Evolutionary conservation across 306 rosid genomes (phyloP).

Genomic region (Senna siamea): DNA sequence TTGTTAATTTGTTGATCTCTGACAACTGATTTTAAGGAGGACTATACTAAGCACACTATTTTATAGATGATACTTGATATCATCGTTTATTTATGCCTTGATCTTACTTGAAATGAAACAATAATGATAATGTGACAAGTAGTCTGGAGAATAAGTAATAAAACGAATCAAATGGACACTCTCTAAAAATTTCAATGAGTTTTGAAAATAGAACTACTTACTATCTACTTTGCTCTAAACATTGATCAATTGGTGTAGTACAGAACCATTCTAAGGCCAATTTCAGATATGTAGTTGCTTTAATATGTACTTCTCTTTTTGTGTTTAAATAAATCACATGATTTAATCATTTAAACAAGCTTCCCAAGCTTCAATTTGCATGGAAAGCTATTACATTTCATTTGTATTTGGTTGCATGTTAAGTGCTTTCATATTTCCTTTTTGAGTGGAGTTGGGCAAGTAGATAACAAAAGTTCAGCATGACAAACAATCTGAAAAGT

Average conservation of each 20-base stretch:
- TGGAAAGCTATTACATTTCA: slow-evolving; percentile 7
- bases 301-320: not conserved
- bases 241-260: not conserved
- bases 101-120: not conserved
- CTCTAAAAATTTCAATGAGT: not conserved
- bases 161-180: not conserved
- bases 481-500: not conserved
- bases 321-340: not conserved
- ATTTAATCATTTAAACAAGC: not conserved
- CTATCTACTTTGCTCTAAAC: not conserved
- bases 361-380: not conserved
- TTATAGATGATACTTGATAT: not conserved
- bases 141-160: not conserved
- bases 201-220: not conserved
- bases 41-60: not conserved
- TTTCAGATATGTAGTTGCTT: not conserved
- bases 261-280: not conserved
- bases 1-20: not conserved
- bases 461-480: not conserved
- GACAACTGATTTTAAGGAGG: not conserved
- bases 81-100: not conserved
- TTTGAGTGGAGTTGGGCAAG: no score
- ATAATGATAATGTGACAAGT: not conserved
- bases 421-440: slow-evolving; percentile 7
- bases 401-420: slow-evolving; percentile 10